Conservation (phyloP, 1,284 basidiomycete species). For the Naganishia cerealis region DNA sequence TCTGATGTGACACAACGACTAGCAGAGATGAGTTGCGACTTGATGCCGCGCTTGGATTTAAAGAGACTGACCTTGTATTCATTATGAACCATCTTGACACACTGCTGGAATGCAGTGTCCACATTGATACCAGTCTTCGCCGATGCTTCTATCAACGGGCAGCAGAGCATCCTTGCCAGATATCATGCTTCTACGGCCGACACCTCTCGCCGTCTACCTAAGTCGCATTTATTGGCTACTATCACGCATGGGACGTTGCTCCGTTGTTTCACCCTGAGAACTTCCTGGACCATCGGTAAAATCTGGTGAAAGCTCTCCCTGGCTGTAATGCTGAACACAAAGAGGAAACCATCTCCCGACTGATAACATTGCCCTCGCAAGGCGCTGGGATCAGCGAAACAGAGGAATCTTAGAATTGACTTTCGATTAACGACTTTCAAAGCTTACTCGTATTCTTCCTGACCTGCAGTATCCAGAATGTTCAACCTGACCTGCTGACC, state of each 20-base stretch:
- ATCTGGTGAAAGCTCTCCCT: constrained; percentile 59
- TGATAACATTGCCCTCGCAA: constrained; percentile 63
- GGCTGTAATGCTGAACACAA: constrained; percentile 61
- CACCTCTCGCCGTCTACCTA: constrained; percentile 58
- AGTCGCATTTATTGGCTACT: constrained; percentile 61
- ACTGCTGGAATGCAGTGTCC: constrained; percentile 59
- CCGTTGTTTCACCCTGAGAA: constrained; percentile 58
- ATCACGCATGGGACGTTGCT: constrained; percentile 60
- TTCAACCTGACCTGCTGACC: constrained; percentile 96
- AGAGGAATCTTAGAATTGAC: background rate
- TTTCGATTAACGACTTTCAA: too few species aligned
- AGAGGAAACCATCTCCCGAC: constrained; percentile 60
- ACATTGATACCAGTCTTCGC: constrained; percentile 61
- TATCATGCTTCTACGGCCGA: constrained; percentile 57
- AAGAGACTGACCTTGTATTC: constrained; percentile 54
- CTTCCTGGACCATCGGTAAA: constrained; percentile 58
- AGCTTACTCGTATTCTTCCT: constrained; percentile 84
- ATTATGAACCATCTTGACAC: constrained; percentile 59
- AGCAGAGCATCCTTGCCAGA: constrained; percentile 57
- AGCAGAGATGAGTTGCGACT: background rate
- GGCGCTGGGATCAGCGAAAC: constrained; percentile 45
- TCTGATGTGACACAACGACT: background rate
- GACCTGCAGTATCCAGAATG: constrained; percentile 96
- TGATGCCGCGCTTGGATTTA: background rate
- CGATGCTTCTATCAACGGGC: constrained; percentile 60